Evolutionary conservation across 108 stramenopile genomes (phyloP), one percentile per base, ranked within the genome.

Genomic region (Aureococcus anophagefferens): DNA sequence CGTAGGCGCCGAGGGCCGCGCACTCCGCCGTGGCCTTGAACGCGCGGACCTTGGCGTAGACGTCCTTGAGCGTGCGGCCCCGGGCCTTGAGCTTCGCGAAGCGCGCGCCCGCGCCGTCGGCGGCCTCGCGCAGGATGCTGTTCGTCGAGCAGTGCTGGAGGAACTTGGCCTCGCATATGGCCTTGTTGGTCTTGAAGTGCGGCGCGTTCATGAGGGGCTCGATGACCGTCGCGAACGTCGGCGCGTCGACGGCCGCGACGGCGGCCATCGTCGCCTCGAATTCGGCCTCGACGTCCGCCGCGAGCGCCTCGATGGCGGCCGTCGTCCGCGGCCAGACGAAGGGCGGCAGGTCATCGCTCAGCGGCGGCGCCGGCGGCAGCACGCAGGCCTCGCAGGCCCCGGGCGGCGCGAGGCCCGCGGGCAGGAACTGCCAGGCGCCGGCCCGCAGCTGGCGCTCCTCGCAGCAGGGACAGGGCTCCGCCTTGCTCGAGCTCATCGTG

Each of bases 101-200:
- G 3, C 45, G 64, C 31, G 72, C 74, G 32, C 82, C 82, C 15
- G 82, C 82, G 33, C 65, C 31, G 40, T 62, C 67, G 0, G 82
- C 82, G 1, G 82, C 82, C 72, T 74, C 79, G 0, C 82, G 72
- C 15, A 83, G 62, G 3, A 30, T 44, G 0, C 68, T 40, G 64
- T 83, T 79, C 62, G 79, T 77, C 18, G 45, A 62, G 36, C 82
- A 83, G 64, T 83, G 82, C 66, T 83, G 79, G 35, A 83, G 44
- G 68, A 83, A 83, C 64, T 83, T 83, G 70, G 66, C 65, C n/a
- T 72, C 72, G 7, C 69, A 73, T 0, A 83, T 33, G n/a, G 71
- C 68, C 11, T 72, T 76, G 46, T 83, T 83, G 33, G 82, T 83
- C 65, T 83, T 83, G 77, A 72, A 83, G 66, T 83, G 77, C 0